Evolutionary conservation across 805 yeast genomes (phyloP).

Genomic region (Torulaspora franciscae): DNA sequence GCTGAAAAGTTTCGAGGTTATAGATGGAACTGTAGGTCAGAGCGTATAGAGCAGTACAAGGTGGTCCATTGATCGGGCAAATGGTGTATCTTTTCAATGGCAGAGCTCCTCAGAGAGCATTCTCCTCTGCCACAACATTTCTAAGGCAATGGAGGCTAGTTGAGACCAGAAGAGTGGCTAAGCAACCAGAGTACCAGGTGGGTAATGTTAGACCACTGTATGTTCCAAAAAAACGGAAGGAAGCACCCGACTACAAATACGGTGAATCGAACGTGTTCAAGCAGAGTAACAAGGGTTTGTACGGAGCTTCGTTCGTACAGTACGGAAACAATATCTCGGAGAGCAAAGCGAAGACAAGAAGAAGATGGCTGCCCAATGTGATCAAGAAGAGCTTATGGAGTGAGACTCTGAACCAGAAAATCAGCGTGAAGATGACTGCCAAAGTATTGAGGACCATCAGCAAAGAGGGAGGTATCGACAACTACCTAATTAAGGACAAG

Average conservation of each 20-base stretch:
- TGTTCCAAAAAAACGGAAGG: conserved; percentile 42
- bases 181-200: conserved; percentile 41
- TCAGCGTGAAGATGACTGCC: conserved; percentile 64
- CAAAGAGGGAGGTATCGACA: conserved; percentile 93
- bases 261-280: conserved; percentile 75
- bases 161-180: conserved; percentile 45
- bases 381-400: conserved; percentile 77
- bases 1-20: no score
- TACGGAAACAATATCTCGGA: conserved; percentile 78
- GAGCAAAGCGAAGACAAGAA: conserved; percentile 61
- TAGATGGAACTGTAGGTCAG: no score
- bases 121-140: conserved; percentile 16
- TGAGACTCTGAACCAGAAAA: conserved; percentile 56
- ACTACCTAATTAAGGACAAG: conserved; percentile 78
- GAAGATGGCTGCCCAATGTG: conserved; percentile 82
- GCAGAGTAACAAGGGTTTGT: conserved; percentile 81
- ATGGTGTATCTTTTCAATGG: not conserved
- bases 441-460: conserved; percentile 81
- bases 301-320: conserved; percentile 79
- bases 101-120: conserved; percentile 17
- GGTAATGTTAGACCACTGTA: conserved; percentile 51
- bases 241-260: conserved; percentile 67
- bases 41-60: not conserved
- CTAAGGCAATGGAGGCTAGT: conserved; percentile 41
- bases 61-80: not conserved